A percentile compares a stretch with the other conserved stretches of the same genome.
Conservation (phyloP, 2,329 filamentous ascomycete species). For the Botrytis galanthina region DNA sequence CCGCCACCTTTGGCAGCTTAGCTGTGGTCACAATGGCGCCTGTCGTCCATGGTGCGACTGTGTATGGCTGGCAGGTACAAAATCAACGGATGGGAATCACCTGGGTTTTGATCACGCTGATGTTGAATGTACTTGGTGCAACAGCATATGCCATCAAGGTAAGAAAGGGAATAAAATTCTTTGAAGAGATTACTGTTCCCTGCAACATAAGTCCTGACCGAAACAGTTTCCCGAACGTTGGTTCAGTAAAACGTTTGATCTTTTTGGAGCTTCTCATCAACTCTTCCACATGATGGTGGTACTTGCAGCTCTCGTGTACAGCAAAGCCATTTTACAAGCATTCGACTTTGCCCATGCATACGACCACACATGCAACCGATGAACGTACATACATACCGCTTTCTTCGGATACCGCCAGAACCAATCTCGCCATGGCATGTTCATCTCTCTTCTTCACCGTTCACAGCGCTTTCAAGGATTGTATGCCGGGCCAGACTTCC, state of each 20-base stretch:
- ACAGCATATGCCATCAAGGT: conserved; percentile 42
- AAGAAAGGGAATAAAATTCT: neutral
- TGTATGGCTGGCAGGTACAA: conserved; percentile 39
- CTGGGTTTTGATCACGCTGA: conserved; percentile 42
- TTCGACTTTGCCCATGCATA: conserved; percentile 40
- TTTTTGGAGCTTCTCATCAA: conserved; percentile 49
- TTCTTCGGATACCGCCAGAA: conserved; percentile 14
- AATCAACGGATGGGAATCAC: conserved; percentile 42
- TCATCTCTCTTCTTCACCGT: conserved; percentile 13
- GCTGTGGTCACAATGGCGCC: conserved; percentile 44
- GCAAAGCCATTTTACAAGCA: conserved; percentile 40
- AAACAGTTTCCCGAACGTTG: conserved; percentile 46
- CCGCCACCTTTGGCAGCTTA: conserved; percentile 44
- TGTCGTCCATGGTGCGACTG: conserved; percentile 41
- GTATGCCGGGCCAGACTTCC: conserved; percentile 1
- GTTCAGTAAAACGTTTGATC: conserved; percentile 45
- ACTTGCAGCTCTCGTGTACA: conserved; percentile 42
- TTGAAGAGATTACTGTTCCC: neutral
- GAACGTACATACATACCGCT: conserved; percentile 9
- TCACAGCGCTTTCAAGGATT: neutral
- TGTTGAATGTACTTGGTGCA: conserved; percentile 43
- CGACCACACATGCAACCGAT: conserved; percentile 5
- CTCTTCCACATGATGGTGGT: conserved; percentile 49
- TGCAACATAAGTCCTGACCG: conserved; percentile 3
- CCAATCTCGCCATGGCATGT: neutral